phyloP scores from a whole-genome alignment of 202 grass and related monocot species.

The Hordeum pubiflorum region DNA sequence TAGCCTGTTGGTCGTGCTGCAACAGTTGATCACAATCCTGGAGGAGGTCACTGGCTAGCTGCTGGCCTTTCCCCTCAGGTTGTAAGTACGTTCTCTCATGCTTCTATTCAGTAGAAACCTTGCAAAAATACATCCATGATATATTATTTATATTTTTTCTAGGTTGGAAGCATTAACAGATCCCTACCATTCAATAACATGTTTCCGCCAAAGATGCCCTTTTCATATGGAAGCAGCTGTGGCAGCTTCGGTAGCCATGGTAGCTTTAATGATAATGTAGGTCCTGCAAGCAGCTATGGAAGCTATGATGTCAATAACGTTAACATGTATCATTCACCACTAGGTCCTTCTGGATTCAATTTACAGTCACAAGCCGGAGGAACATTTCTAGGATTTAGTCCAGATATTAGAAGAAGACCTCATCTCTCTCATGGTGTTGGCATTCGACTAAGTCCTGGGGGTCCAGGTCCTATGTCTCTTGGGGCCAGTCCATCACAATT shows the following conservation, averaged over 20 bases:
- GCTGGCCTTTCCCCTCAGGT: constrained; percentile 97
- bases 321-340: constrained; percentile 61
- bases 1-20: constrained; percentile 77
- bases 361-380: constrained; percentile 71
- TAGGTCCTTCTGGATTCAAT: constrained; percentile 69
- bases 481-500: constrained; percentile 91
- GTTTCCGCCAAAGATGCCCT: constrained; percentile 53
- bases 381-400: constrained; percentile 77
- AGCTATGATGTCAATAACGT: constrained; percentile 64
- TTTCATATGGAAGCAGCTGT: constrained; percentile 83
- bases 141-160: constrained; percentile 35
- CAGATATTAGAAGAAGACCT: constrained; percentile 66
- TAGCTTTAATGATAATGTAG: constrained; percentile 72
- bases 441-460: constrained; percentile 74
- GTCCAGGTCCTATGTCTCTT: constrained; percentile 71
- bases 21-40: constrained; percentile 93
- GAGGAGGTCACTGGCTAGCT: constrained; percentile 84
- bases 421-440: constrained; percentile 67
- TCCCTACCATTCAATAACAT: constrained; percentile 48
- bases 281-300: constrained; percentile 62
- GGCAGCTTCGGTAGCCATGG: constrained; percentile 66
- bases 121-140: constrained; percentile 9
- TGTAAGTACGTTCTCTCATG: constrained; percentile 27
- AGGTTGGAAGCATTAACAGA: constrained; percentile 70
- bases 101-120: constrained; percentile 14